Conservation (phyloP, 176 grass and related monocot genomes). For the Puccinellia tenuiflora region DNA sequence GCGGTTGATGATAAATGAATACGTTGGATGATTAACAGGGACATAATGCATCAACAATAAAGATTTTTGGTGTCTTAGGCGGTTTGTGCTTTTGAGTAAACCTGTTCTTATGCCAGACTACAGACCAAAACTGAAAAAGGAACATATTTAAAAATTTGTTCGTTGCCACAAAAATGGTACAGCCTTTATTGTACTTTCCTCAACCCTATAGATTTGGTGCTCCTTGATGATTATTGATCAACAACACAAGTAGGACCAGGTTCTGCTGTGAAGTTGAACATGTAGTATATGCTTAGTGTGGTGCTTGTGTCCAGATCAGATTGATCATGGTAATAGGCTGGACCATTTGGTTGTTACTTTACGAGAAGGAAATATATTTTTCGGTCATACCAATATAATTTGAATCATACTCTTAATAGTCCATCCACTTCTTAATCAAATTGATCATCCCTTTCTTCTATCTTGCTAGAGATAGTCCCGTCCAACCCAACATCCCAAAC, state of each 20-base stretch:
- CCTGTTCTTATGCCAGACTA: not conserved
- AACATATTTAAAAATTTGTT: not conserved
- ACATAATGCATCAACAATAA: not conserved
- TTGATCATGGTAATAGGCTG: conserved; percentile 12
- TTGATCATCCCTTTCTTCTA: not conserved
- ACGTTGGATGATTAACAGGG: not conserved
- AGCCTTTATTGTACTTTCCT: not conserved
- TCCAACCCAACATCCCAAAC: not conserved
- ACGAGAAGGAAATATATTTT: not conserved
- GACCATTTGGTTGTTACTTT: not conserved
- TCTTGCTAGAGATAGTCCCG: not conserved
- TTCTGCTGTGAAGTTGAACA: conserved; percentile 29
- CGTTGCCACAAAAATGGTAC: not conserved
- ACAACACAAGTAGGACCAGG: not conserved
- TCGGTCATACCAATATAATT: not conserved
- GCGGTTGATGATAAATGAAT: not conserved
- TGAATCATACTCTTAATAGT: not conserved
- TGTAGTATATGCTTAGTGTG: not conserved
- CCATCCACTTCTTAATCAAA: not conserved
- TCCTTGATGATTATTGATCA: conserved; percentile 19
- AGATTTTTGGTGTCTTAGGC: not conserved
- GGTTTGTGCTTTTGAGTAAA: not conserved
- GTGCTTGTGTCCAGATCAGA: conserved; percentile 11
- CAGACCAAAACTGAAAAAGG: not conserved
- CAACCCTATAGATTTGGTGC: not conserved